Evolutionary conservation across 306 rosid genomes (phyloP), one percentile per base, ranked within the genome.

Genomic region (Cyclanthera cordifolia): DNA sequence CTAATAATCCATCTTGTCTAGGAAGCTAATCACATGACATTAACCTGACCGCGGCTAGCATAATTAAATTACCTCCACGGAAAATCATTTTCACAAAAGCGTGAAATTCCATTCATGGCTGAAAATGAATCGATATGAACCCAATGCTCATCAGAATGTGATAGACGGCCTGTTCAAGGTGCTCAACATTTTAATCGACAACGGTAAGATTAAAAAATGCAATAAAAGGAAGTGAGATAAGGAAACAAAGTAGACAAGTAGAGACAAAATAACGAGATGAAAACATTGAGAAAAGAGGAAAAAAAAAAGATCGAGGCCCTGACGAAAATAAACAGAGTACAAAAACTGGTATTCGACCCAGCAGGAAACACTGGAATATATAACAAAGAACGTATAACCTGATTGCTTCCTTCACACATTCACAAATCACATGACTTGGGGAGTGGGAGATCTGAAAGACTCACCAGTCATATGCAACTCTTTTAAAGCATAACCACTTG

Each of bases 81-180:
- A 25, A 80, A 79, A 67, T 78, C 84, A 74, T 71, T 72, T 85
- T 92, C 96, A 76, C 91, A 85, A 68, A 92, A 92, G 80, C 85
- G 96, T 69, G 98, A 92, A 79, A 92, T 89, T 66, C 96, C 98
- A 76, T 83, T 92, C 96, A 92, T 92, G 76, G 98, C 95, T 53
- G 98, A 92, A 81, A 78, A 92, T n/a, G 96, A 77, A 79, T 92
- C 98, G 78, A 92, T 89, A 73, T 89, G 96, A 71, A 92, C 89
- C 90, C 83, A 84, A 52, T 55, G 84, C 75, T 85, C 91, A 59
- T 68, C 64, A 30, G 83, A 73, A 60, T 67, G 74, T 76, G 80
- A 80, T 69, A 74, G 71, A 73, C 48, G 64, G 48, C 93, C 96
- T 89, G 86, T 57, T 34, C 74, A 59, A 82, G 73, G 23, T 4